phyloP scores from a whole-genome alignment of 169 alveolate species.

The Plasmodium ovale region DNA sequence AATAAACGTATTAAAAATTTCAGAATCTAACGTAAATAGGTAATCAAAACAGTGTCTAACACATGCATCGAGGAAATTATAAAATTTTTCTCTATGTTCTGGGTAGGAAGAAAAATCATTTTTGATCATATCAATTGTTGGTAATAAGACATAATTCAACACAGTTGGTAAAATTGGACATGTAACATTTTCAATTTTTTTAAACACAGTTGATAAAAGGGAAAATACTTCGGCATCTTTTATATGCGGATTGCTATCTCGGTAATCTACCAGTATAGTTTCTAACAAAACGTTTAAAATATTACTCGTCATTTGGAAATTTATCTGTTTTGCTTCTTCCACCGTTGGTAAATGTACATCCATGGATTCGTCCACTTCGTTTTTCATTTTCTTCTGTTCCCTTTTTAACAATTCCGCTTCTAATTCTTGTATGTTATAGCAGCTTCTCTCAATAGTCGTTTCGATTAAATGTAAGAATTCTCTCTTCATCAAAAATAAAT shows the following conservation, averaged over 20 bases:
- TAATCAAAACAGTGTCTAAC: slow-evolving; percentile 87
- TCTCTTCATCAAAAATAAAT: slow-evolving; percentile 79
- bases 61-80: slow-evolving; percentile 88
- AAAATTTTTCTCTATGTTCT: slow-evolving; percentile 92
- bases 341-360: slow-evolving; percentile 71
- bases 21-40: slow-evolving; percentile 86
- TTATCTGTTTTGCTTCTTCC: slow-evolving; percentile 76
- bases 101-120: slow-evolving; percentile 93
- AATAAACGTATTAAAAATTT: slow-evolving; percentile 85
- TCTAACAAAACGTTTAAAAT: slow-evolving; percentile 77
- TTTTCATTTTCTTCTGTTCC: slow-evolving; percentile 70
- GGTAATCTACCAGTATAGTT: slow-evolving; percentile 81
- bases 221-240: slow-evolving; percentile 86
- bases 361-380: slow-evolving; percentile 54
- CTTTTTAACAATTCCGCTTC: slow-evolving; percentile 70
- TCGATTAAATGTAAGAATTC: slow-evolving; percentile 84
- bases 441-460: slow-evolving; percentile 80
- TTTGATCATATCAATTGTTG: slow-evolving; percentile 92
- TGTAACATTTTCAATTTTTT: slow-evolving; percentile 81
- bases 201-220: slow-evolving; percentile 81
- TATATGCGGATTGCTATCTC: slow-evolving; percentile 81
- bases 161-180: slow-evolving; percentile 88
- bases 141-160: slow-evolving; percentile 88
- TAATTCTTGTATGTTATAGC: slow-evolving; percentile 76
- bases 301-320: slow-evolving; percentile 80